These are phyloP conservation scores for Nicotiana tomentosiformis DNA, from an alignment of 257 asterid species.

Conservation along the genomic window DNA sequence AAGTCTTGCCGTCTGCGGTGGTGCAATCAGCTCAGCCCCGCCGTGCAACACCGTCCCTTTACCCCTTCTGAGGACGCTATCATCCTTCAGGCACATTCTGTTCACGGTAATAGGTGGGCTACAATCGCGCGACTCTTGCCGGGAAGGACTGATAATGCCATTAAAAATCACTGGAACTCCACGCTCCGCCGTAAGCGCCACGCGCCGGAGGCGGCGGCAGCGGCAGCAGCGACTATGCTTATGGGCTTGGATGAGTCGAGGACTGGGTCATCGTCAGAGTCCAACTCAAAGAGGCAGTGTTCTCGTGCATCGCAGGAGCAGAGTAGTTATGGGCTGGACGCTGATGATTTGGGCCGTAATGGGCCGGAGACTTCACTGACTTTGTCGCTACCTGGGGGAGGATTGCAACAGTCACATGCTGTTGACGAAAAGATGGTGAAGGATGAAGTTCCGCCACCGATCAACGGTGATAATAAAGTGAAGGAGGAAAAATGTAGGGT, in stretches of 20 bases:
- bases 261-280: constrained; percentile 23
- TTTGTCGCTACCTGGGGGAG: constrained; percentile 41
- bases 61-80: constrained; percentile 45
- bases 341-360: constrained; percentile 23
- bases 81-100: constrained; percentile 41
- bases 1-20: constrained; percentile 71
- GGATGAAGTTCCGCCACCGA: neutral
- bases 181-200: constrained; percentile 39
- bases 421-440: constrained; percentile 14
- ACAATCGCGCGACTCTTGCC: constrained; percentile 54
- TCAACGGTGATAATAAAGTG: neutral
- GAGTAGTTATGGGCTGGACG: constrained; percentile 23
- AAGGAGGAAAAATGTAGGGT: constrained; percentile 19
- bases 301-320: constrained; percentile 38
- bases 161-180: constrained; percentile 63
- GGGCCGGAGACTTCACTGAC: constrained; percentile 37
- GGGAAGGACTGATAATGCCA: constrained; percentile 61
- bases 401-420: neutral
- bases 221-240: neutral
- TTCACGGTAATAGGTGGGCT: constrained; percentile 61
- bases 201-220: neutral
- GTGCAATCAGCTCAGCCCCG: constrained; percentile 79
- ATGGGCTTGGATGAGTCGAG: constrained; percentile 25
- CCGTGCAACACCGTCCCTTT: constrained; percentile 58
- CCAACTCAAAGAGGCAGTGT: constrained; percentile 28